Conservation (phyloP, 768 basidiomycete genomes). For the Myochromella boudieri region DNA sequence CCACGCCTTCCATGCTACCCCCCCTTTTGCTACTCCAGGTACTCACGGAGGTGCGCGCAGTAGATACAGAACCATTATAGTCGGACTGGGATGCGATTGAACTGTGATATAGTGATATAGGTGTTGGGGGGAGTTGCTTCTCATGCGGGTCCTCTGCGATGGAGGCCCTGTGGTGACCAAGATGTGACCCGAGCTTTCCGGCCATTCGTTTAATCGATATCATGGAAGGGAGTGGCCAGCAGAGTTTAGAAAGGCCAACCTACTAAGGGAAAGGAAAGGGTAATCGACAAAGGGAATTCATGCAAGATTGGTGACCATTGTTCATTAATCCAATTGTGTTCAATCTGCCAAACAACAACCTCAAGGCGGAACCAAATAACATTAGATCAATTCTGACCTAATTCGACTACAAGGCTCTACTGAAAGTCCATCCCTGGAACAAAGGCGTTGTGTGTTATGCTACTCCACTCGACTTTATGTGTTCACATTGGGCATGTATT, state of each 20-base stretch:
- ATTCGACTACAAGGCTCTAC: constrained; percentile 19
- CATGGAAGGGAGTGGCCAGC: constrained; percentile 9
- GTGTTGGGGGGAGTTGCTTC: constrained; percentile 24
- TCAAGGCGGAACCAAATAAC: constrained; percentile 14
- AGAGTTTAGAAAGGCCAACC: constrained; percentile 7
- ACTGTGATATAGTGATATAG: constrained; percentile 31
- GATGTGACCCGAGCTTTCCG: constrained; percentile 43
- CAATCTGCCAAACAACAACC: constrained; percentile 15
- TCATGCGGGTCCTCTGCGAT: constrained; percentile 23
- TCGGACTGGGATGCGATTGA: constrained; percentile 40
- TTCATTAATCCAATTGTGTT: constrained; percentile 19
- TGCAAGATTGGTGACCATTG: constrained; percentile 26
- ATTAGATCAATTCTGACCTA: constrained; percentile 7
- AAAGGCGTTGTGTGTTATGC: too few relatives aligned
- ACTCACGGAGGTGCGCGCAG: constrained; percentile 60
- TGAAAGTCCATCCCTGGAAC: constrained; percentile 23
- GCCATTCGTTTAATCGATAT: constrained; percentile 51
- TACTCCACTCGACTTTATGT: too few relatives aligned
- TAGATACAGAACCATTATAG: constrained; percentile 68
- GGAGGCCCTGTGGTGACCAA: constrained; percentile 28
- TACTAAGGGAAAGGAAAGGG: constrained; percentile 8
- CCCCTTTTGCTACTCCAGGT: constrained; percentile 42
- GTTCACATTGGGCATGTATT: too few relatives aligned
- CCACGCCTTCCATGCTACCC: constrained; percentile 34
- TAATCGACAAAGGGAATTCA: constrained; percentile 15